These are phyloP conservation scores for Capsicum pubescens DNA, from an alignment of 257 asterid species.

Conservation along the genomic window DNA sequence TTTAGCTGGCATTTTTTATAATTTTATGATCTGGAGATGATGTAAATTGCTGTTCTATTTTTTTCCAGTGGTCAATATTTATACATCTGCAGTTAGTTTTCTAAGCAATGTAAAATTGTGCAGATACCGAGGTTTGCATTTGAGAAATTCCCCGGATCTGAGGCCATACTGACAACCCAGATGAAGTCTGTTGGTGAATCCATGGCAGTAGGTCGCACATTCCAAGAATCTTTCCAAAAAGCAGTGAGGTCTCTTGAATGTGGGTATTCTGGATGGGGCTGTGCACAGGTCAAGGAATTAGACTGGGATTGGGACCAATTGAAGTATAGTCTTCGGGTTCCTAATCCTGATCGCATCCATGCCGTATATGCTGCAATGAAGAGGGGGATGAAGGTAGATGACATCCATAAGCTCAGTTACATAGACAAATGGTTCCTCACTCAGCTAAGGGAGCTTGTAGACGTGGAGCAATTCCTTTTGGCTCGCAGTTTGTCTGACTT, in stretches of 20 bases:
- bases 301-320: conserved; percentile 86
- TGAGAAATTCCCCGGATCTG: conserved; percentile 98
- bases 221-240: conserved; percentile 97
- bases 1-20: neutral
- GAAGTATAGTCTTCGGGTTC: conserved; percentile 84
- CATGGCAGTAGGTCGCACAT: conserved; percentile 98
- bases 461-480: conserved; percentile 79
- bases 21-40: neutral
- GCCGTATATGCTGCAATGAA: conserved; percentile 95
- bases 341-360: conserved; percentile 89
- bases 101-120: conserved; percentile 33
- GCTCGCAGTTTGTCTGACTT: conserved; percentile 60
- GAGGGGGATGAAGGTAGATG: conserved; percentile 92
- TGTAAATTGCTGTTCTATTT: neutral
- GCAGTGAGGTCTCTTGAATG: conserved; percentile 87
- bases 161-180: conserved; percentile 92
- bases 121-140: conserved; percentile 96
- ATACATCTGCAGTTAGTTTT: neutral
- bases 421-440: conserved; percentile 94
- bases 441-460: conserved; percentile 87
- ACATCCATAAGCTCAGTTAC: conserved; percentile 74
- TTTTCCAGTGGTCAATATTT: neutral
- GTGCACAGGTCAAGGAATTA: conserved; percentile 81
- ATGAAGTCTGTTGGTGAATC: conserved; percentile 99
- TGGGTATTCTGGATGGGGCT: conserved; percentile 94